Percentiles rank a stretch among this genome's conserved stretches.
Evolutionary conservation across 805 yeast genomes (phyloP).

Genomic region (Myxozyma kluyveri): DNA sequence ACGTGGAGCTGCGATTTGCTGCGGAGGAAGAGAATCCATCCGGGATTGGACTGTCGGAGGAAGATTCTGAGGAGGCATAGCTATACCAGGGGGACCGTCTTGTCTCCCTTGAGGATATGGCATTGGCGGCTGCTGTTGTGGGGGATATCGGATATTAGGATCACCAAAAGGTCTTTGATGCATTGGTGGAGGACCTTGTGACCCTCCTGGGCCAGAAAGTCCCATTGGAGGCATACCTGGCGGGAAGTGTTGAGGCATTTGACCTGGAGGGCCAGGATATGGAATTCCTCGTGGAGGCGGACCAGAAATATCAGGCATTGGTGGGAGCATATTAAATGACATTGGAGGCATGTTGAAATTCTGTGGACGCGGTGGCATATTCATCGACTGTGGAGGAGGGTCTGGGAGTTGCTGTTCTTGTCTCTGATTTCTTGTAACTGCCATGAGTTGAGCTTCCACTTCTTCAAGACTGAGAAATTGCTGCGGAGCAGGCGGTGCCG

Average conservation of each 20-base stretch:
- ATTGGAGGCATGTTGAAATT: not conserved
- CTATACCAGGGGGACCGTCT: conserved; percentile 17
- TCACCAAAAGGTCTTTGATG: not conserved
- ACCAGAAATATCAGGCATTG: conserved; percentile 1
- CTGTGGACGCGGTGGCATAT: not conserved
- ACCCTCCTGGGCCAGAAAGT: not conserved
- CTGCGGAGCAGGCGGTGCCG: conserved; percentile 35
- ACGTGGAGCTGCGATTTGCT: not conserved
- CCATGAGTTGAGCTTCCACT: conserved; percentile 71
- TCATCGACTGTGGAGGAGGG: not conserved
- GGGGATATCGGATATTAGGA: not conserved
- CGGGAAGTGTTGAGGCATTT: not conserved
- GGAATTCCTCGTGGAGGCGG: not conserved
- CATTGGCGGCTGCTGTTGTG: conserved; percentile 12
- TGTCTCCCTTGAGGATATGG: conserved; percentile 21
- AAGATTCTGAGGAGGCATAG: conserved; percentile 32
- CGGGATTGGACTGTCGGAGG: conserved; percentile 32
- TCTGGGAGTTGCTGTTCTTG: conserved; percentile 1
- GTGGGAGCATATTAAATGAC: conserved; percentile 1
- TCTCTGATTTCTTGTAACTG: conserved; percentile 32
- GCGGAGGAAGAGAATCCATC: conserved; percentile 14
- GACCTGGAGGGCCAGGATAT: not conserved
- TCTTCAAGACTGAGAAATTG: conserved; percentile 73
- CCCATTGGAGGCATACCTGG: conserved; percentile 1
- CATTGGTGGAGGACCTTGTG: not conserved